Evolutionary conservation across 1,139 yeast genomes (phyloP).

Genomic region (Casaregolazyma suthepensis): DNA sequence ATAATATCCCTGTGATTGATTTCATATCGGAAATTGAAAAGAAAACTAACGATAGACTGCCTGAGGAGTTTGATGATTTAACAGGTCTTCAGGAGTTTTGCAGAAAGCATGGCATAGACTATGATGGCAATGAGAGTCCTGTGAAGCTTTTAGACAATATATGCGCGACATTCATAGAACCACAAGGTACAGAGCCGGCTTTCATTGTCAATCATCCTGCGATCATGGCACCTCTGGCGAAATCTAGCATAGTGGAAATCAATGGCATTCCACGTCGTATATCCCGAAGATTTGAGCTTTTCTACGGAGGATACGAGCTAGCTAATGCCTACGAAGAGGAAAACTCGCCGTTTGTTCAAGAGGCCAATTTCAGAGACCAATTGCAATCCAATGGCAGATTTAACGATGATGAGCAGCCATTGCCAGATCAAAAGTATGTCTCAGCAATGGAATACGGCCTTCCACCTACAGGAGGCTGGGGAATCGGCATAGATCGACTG

Average conservation of each 20-base stretch:
- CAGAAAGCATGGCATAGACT: constrained; percentile 45
- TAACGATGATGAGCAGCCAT: constrained; percentile 55
- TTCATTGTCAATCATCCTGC: constrained; percentile 82
- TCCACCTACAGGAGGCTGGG: constrained; percentile 99
- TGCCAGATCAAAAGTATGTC: constrained; percentile 70
- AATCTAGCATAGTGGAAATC: constrained; percentile 41
- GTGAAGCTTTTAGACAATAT: constrained; percentile 62
- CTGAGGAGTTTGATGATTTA: constrained; percentile 32
- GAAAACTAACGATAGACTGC: constrained; percentile 38
- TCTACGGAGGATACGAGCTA: constrained; percentile 73
- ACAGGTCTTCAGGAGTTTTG: constrained; percentile 26
- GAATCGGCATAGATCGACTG: constrained; percentile 85
- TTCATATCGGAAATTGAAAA: constrained; percentile 47
- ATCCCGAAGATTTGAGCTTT: constrained; percentile 76
- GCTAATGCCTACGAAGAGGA: constrained; percentile 97
- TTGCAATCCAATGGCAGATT: constrained; percentile 16
- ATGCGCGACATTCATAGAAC: constrained; percentile 59
- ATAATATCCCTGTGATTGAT: constrained; percentile 34
- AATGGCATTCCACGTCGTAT: constrained; percentile 35
- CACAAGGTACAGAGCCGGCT: constrained; percentile 43
- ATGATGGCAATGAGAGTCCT: constrained; percentile 31
- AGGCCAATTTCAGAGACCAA: constrained; percentile 33
- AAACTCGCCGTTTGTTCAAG: constrained; percentile 74
- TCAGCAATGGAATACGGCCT: constrained; percentile 82
- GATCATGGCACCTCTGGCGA: constrained; percentile 80